Conservation (phyloP, 202 grass and related monocot species). For the Saccharum hybrid region DNA sequence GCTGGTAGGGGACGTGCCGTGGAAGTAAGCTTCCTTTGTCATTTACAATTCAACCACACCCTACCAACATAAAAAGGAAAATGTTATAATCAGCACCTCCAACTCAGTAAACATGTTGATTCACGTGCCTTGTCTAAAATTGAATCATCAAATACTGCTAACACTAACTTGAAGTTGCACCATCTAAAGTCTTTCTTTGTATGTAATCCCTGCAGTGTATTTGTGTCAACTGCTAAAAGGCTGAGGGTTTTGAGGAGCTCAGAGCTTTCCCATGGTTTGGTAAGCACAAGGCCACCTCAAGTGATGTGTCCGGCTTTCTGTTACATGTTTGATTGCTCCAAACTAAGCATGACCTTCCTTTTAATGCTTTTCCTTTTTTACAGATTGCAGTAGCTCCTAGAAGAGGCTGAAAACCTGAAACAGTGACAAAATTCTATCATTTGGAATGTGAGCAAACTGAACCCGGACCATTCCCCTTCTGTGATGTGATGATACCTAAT, state of each 20-base stretch:
- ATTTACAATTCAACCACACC: conserved; percentile 19
- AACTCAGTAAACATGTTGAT: conserved; percentile 6
- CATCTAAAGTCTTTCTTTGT: conserved; percentile 34
- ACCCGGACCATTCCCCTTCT: conserved; percentile 13
- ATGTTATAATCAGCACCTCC: conserved; percentile 2
- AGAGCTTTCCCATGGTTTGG: conserved; percentile 64
- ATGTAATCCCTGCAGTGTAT: conserved; percentile 61
- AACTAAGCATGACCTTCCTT: conserved; percentile 5
- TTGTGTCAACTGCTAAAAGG: conserved; percentile 78
- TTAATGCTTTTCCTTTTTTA: not conserved
- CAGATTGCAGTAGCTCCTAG: conserved; percentile 42
- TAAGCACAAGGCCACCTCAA: conserved; percentile 49
- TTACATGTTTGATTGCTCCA: conserved; percentile 29
- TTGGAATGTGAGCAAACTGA: conserved; percentile 33
- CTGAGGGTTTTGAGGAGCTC: conserved; percentile 91
- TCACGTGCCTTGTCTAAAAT: not conserved
- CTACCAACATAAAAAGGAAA: conserved; percentile 24
- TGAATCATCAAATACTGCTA: not conserved
- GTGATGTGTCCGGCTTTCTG: not conserved
- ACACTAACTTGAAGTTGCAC: not conserved
- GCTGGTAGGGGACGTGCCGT: conserved; percentile 82
- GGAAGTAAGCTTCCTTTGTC: conserved; percentile 69
- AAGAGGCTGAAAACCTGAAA: conserved; percentile 43
- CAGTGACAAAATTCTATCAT: conserved; percentile 12
- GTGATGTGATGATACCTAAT: not conserved